Evolutionary conservation across 2,329 filamentous ascomycete species (phyloP), one percentile per base, ranked within the genome.

Genomic region (Xylariales sp.): DNA sequence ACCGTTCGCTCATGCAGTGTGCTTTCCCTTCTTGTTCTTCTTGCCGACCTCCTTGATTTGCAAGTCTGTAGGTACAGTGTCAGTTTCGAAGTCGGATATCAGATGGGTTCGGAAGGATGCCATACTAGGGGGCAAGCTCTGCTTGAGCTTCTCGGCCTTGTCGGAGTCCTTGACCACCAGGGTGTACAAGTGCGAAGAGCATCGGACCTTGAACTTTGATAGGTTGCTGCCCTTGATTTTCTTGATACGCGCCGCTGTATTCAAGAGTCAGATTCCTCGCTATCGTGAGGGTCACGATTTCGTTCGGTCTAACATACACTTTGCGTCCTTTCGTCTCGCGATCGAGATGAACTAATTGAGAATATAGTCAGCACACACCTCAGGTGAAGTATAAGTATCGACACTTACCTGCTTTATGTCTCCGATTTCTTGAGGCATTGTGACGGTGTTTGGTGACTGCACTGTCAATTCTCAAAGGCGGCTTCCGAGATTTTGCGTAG

Each of bases 131-230:
- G 93, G 94, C 54, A 98, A 80, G 70, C 83, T 89, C 82, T 97
- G 91, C 89, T 96, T 97, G 60, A 98, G 84, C 87, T 98, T 98
- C 79, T 97, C 93, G 73, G 91, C 94, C 88, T 97, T 97, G 69
- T 96, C 93, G 65, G 82, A 81, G 76, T 98, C 93, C 84, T 95
- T 96, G 64, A 98, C 84, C 69, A 95, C 87, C 61, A 98, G 84
- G 60, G 93, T 96, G 86, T 98, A 98, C 60, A 98, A 80, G 80
- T 93, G 84, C 65, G 84, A 82, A 70, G 88, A 80, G 86, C 93
- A 97, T 73, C 93, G 88, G 81, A 98, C 91, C 88, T 98, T 98
- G 89, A 98, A 97, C 86, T 98, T 98, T 84, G 93, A 90, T 80
- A 91, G 84, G 69, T 84, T 80, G 65, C 77, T 76, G 76, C 86